phyloP scores from a whole-genome alignment of 2,329 filamentous ascomycete genomes.

The Drechslera avenae region DNA sequence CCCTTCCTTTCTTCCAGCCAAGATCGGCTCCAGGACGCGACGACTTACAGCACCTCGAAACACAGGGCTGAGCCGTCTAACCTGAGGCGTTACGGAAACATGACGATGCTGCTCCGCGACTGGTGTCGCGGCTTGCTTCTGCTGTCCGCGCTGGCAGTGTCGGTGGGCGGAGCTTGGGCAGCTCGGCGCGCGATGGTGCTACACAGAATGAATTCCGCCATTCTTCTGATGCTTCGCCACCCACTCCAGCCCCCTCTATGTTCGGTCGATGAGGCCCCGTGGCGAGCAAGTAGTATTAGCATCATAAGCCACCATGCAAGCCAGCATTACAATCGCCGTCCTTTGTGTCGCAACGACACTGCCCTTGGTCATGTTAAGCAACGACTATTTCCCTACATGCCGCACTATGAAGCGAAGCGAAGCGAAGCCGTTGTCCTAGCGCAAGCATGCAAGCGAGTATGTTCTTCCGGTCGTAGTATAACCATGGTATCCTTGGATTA shows the following conservation, averaged over 20 bases:
- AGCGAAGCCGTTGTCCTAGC: slow-evolving; percentile 3
- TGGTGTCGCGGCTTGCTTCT: slow-evolving; percentile 2
- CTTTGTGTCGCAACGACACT: slow-evolving; percentile 3
- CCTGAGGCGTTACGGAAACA: slow-evolving; percentile 4
- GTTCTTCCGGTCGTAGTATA: no score
- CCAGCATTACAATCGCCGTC: slow-evolving; percentile 4
- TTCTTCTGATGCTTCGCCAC: slow-evolving; percentile 11
- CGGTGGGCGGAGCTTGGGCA: slow-evolving; percentile 1
- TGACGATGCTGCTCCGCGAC: slow-evolving; percentile 6
- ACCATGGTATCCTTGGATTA: not conserved
- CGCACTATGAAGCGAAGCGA: slow-evolving; percentile 1
- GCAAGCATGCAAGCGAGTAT: not conserved
- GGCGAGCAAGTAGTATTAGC: slow-evolving; percentile 3
- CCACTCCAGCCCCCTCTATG: slow-evolving; percentile 15
- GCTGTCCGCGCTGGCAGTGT: slow-evolving; percentile 4
- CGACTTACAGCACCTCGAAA: slow-evolving; percentile 31
- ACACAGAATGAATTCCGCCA: not conserved
- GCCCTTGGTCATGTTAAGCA: slow-evolving; percentile 1
- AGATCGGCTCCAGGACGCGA: slow-evolving; percentile 31
- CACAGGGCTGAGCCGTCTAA: slow-evolving; percentile 25
- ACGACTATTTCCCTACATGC: not conserved
- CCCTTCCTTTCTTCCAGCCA: slow-evolving; percentile 6
- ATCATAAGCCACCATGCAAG: slow-evolving; percentile 15
- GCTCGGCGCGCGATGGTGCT: no score
- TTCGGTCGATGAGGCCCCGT: slow-evolving; percentile 13